Evolutionary conservation across 345 rosid species (phyloP).

Genomic region (Triadica sebifera): DNA sequence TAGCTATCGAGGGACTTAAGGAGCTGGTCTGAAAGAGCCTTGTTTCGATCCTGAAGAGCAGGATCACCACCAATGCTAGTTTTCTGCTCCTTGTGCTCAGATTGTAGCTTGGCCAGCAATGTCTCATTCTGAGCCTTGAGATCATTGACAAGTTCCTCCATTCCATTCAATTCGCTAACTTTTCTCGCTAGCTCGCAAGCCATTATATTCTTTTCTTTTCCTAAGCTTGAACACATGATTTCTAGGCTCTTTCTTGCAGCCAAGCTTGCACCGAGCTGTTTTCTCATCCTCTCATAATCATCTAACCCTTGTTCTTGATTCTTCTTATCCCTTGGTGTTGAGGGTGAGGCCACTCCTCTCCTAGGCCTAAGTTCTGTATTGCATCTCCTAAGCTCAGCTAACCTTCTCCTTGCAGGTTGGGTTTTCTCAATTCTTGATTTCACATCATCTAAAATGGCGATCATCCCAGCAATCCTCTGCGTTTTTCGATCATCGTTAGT

Average conservation of each 20-base stretch:
- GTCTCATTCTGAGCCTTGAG: constrained; percentile 58
- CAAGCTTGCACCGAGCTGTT: constrained; percentile 49
- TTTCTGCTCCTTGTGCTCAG: constrained; percentile 44
- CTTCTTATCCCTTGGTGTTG: constrained; percentile 23
- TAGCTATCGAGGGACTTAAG: constrained; percentile 66
- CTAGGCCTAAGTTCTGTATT: constrained; percentile 58
- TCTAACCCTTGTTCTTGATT: constrained; percentile 24
- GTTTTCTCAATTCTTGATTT: constrained; percentile 59
- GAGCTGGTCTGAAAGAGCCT: constrained; percentile 65
- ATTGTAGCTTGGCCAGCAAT: constrained; percentile 48
- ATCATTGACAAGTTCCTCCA: constrained; percentile 66
- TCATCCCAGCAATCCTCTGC: constrained; percentile 66
- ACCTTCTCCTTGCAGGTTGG: constrained; percentile 36
- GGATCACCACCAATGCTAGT: constrained; percentile 23
- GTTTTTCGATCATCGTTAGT: constrained; percentile 46
- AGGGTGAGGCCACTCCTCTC: constrained; percentile 2
- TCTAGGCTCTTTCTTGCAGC: constrained; percentile 70
- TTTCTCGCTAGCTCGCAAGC: constrained; percentile 58
- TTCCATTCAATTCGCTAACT: constrained; percentile 53
- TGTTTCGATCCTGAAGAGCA: constrained; percentile 56
- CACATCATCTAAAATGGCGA: constrained; percentile 68
- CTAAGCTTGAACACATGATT: constrained; percentile 77
- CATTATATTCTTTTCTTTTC: constrained; percentile 82
- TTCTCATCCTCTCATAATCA: constrained; percentile 53
- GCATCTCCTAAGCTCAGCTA: constrained; percentile 68